Evolutionary conservation across 2,329 filamentous ascomycete genomes (phyloP), one percentile per base, ranked within the genome.

Genomic region (Dactylonectria estremocensis): DNA sequence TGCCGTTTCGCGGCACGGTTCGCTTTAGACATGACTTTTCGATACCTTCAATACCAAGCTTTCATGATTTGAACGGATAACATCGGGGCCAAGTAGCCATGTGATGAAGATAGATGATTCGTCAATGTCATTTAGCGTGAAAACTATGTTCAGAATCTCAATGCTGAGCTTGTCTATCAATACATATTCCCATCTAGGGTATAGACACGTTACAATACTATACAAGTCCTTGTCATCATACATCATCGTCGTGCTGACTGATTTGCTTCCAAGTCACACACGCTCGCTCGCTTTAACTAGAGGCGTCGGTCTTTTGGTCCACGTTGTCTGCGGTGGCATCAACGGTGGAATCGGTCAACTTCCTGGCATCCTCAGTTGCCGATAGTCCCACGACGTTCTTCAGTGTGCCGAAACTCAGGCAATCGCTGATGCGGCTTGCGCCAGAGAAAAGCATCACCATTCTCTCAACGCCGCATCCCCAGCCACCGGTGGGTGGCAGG

Each of bases 401-500:
- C 83, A 99, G 80, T 62, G 89, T 97, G 1, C 96, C 96, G 84
- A 99, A 99, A 37, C 91, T 90, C 76, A 98, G 83, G 18, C 95
- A 94, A 81, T 98, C 95, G 45, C 89, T 90, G 76, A 99, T 98
- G 73, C 92, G 89, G 78, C 89, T 89, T 40, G 90, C 87, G 0
- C 93, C 95, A 1, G 92, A 90, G 76, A 98, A 93, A 55, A 98
- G 83, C 96, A 99, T 99, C 43, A 94, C 92, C 59, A 99, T 84
- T 60, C 96, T 87, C 82, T 99, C 96, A 48, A 99, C 85, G 1
- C 96, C 96, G 75, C 95, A 97, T 1, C 96, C 96, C 96, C 96
- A 99, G 5, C 96, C 96, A 0, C 95, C 96, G 0, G 96, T 99
- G 0, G 96, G 94, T n/a, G 96, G 96, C 67, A 99, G 83, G 0